These are phyloP conservation scores for Aspergillus sp. DNA, from an alignment of 2,329 filamentous ascomycete species.

Conservation along the genomic window DNA sequence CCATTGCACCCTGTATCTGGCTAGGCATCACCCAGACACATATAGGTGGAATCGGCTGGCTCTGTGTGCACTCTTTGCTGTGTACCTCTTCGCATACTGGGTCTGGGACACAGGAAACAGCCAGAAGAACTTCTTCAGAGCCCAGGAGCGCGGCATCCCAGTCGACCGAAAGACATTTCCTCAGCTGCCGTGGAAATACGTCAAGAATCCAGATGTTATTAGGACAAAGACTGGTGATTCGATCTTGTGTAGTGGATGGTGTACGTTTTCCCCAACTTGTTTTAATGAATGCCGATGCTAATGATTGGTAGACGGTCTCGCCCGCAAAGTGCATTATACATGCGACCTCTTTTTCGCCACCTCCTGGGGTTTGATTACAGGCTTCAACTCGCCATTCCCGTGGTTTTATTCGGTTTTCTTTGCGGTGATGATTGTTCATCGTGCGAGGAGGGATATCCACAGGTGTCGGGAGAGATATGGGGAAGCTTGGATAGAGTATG, in stretches of 20 bases:
- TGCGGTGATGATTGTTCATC: slow-evolving; percentile 68
- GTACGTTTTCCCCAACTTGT: slow-evolving; percentile 27
- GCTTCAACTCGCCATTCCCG: slow-evolving; percentile 71
- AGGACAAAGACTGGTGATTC: slow-evolving; percentile 63
- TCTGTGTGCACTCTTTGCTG: slow-evolving; percentile 55
- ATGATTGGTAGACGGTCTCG: slow-evolving; percentile 49
- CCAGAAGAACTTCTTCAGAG: slow-evolving; percentile 87
- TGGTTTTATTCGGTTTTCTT: slow-evolving; percentile 89
- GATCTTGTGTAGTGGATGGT: slow-evolving; percentile 81
- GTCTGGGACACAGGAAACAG: slow-evolving; percentile 87
- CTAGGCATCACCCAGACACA: slow-evolving; percentile 66
- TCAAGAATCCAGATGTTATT: slow-evolving; percentile 73
- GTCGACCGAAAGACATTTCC: slow-evolving; percentile 73
- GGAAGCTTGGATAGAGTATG: slow-evolving; percentile 73
- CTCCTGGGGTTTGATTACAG: slow-evolving; percentile 70
- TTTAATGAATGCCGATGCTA: no score
- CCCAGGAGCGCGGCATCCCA: slow-evolving; percentile 62
- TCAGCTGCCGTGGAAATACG: slow-evolving; percentile 73
- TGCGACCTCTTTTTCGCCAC: slow-evolving; percentile 72
- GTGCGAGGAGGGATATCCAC: slow-evolving; percentile 65
- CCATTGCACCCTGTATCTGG: slow-evolving; percentile 83
- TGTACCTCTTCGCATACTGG: slow-evolving; percentile 80
- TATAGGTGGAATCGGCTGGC: slow-evolving; percentile 68
- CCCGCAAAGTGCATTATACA: slow-evolving; percentile 72
- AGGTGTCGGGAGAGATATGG: slow-evolving; percentile 71